These are phyloP conservation scores for Rhizophagus prolifer DNA, from an alignment of 192 early-diverging fungal genomes.

Conservation along the genomic window DNA sequence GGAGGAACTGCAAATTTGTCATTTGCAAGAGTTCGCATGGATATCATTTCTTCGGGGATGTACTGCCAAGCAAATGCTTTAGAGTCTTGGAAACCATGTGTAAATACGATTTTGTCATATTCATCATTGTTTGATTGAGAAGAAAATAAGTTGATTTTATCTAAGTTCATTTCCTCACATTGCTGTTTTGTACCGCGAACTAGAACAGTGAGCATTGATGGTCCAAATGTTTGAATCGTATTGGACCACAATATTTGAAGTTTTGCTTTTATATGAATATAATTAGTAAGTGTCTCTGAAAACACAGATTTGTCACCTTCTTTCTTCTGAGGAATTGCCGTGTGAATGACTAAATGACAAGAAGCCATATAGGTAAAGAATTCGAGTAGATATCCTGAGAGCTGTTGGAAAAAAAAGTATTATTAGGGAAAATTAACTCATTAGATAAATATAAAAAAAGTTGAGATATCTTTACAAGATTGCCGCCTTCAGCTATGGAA, in stretches of 20 bases:
- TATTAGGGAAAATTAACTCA: no score
- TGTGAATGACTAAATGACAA: no score
- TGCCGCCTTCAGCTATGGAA: no score
- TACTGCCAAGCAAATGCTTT: background rate
- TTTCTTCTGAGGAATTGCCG: no score
- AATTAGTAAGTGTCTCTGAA: background rate
- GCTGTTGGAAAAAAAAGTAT: no score
- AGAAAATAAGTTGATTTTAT: background rate
- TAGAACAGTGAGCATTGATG: conserved; percentile 2
- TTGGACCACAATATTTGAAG: background rate
- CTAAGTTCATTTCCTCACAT: background rate
- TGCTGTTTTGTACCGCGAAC: background rate
- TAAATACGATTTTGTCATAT: background rate
- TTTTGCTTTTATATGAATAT: background rate
- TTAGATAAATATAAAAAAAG: no score
- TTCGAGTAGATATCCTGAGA: no score
- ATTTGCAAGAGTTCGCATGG: background rate
- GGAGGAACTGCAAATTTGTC: background rate
- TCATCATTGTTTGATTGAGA: background rate
- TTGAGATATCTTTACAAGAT: no score
- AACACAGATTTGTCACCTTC: background rate
- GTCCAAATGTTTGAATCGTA: background rate
- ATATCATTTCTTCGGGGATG: conserved; percentile 1
- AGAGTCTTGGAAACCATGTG: background rate
- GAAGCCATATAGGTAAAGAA: no score